A percentile compares a stretch with the other conserved stretches of the same genome.
phyloP scores from a whole-genome alignment of 176 grass and related monocot species.

The Lolium rigidum region DNA sequence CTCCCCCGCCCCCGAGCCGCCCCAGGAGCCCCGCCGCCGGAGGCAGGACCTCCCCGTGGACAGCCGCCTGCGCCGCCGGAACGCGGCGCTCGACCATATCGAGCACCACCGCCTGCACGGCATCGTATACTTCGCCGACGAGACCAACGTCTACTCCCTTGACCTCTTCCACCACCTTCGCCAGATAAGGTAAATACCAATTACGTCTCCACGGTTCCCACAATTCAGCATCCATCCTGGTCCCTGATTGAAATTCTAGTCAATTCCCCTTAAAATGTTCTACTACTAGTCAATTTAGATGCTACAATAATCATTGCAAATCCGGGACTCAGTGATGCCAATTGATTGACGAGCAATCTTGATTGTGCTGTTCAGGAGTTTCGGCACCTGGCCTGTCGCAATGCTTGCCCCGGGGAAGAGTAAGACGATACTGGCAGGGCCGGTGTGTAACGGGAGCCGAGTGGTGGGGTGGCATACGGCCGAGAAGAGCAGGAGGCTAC shows the following conservation, averaged over 20 bases:
- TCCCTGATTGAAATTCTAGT: not conserved
- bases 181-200: constrained; percentile 46
- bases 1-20: constrained; percentile 12
- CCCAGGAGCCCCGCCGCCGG: constrained; percentile 21
- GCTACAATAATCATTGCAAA: not conserved
- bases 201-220: not conserved
- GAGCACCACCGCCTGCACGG: constrained; percentile 67
- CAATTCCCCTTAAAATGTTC: too few relatives aligned
- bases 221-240: not conserved
- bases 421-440: constrained; percentile 61
- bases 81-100: constrained; percentile 69
- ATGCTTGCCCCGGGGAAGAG: constrained; percentile 52
- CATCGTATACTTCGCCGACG: constrained; percentile 82
- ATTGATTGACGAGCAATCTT: constrained; percentile 1
- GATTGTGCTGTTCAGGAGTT: constrained; percentile 49
- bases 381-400: constrained; percentile 77
- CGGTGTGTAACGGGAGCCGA: constrained; percentile 51
- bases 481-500: constrained; percentile 43
- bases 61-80: constrained; percentile 58
- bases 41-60: constrained; percentile 39
- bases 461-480: constrained; percentile 73
- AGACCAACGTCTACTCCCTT: constrained; percentile 71
- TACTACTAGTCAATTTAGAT: not conserved
- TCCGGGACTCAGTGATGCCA: not conserved
- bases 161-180: constrained; percentile 64